These are phyloP conservation scores for Pleurotus salmoneostramineus DNA, from an alignment of 768 basidiomycete genomes.

Conservation along the genomic window DNA sequence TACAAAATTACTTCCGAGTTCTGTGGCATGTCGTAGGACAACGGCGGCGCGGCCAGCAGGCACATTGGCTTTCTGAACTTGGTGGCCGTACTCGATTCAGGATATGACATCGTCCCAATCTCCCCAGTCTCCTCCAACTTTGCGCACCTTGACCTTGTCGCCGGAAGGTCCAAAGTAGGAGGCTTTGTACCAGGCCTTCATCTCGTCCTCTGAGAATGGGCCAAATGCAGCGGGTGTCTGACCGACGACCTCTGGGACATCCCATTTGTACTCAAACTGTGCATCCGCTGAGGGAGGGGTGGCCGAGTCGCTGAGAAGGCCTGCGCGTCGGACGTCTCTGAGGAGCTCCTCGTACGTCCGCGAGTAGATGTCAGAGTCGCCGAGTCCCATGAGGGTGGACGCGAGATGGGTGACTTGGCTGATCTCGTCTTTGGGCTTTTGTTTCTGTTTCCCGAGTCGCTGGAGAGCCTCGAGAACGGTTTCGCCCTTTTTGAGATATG, in stretches of 20 bases:
- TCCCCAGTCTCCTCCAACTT: conserved; percentile 67
- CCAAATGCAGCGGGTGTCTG: conserved; percentile 61
- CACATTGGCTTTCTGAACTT: no score
- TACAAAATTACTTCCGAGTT: background rate
- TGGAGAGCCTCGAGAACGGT: conserved; percentile 87
- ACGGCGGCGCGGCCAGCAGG: no score
- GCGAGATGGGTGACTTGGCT: conserved; percentile 77
- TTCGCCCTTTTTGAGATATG: conserved; percentile 83
- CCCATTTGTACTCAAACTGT: conserved; percentile 84
- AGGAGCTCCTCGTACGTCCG: conserved; percentile 85
- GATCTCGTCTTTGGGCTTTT: conserved; percentile 41
- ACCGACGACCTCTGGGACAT: conserved; percentile 39
- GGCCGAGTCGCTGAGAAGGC: conserved; percentile 67
- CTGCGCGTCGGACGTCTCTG: conserved; percentile 68
- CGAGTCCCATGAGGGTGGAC: conserved; percentile 83
- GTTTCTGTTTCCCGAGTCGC: conserved; percentile 66
- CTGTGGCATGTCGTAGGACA: no score
- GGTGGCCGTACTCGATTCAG: conserved; percentile 21
- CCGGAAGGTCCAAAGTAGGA: conserved; percentile 77
- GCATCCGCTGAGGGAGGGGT: conserved; percentile 71
- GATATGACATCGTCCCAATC: conserved; percentile 64
- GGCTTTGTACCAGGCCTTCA: conserved; percentile 77
- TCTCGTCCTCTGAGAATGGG: conserved; percentile 76
- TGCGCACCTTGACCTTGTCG: conserved; percentile 74
- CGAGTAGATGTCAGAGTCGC: conserved; percentile 83